Evolutionary conservation across 345 rosid genomes (phyloP).

Genomic region (Anastatica hierochuntica): DNA sequence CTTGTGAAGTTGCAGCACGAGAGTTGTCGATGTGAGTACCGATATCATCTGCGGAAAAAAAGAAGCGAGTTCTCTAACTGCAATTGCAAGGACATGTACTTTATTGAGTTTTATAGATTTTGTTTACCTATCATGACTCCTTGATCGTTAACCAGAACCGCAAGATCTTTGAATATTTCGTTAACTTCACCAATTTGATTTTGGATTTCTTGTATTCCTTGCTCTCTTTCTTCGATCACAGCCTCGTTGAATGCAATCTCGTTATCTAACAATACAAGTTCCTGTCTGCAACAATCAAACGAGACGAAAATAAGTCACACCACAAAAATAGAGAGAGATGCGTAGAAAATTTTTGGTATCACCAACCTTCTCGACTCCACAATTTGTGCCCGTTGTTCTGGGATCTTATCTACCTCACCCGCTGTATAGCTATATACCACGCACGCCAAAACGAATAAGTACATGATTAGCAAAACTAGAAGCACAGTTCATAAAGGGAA

Average conservation of each 20-base stretch:
- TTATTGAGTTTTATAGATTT: neutral
- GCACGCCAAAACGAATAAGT: neutral
- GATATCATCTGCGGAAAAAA: slow-evolving; percentile 58
- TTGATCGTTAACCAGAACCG: slow-evolving; percentile 88
- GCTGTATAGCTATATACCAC: slow-evolving; percentile 33
- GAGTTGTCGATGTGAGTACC: slow-evolving; percentile 71
- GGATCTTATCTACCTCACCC: slow-evolving; percentile 11
- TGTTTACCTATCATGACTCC: slow-evolving; percentile 78
- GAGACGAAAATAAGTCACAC: neutral
- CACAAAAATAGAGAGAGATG: neutral
- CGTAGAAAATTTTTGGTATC: neutral
- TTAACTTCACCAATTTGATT: slow-evolving; percentile 93
- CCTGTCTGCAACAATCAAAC: slow-evolving; percentile 50
- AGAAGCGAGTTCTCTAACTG: neutral
- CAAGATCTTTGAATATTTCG: slow-evolving; percentile 93
- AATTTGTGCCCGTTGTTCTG: slow-evolving; percentile 28
- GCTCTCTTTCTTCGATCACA: slow-evolving; percentile 90
- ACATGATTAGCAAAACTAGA: neutral
- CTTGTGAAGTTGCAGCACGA: slow-evolving; percentile 82
- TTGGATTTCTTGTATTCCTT: slow-evolving; percentile 85
- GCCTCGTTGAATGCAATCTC: slow-evolving; percentile 92
- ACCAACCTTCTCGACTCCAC: slow-evolving; percentile 20
- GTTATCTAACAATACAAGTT: slow-evolving; percentile 75
- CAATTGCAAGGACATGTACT: neutral
- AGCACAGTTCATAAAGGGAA: neutral